A percentile compares a stretch with the other conserved stretches of the same genome.
phyloP scores from a whole-genome alignment of 805 yeast genomes.

The Cyberlindnera euphorbiiphila region DNA sequence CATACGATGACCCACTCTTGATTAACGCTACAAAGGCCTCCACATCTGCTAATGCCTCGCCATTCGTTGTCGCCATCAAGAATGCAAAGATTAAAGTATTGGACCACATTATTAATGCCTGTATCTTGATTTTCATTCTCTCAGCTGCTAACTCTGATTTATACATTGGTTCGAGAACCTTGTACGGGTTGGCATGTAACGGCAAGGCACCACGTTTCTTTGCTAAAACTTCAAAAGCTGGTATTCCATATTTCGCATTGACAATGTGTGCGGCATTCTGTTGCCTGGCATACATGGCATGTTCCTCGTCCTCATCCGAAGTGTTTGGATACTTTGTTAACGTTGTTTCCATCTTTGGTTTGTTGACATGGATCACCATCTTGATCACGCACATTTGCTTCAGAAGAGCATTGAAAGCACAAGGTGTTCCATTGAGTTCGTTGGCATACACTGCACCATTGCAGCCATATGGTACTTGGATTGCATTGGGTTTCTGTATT shows the following conservation, averaged over 20 bases:
- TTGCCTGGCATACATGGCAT: slow-evolving; percentile 65
- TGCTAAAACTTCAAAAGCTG: slow-evolving; percentile 57
- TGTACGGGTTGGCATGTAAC: slow-evolving; percentile 65
- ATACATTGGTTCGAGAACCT: slow-evolving; percentile 69
- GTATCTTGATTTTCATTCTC: slow-evolving; percentile 68
- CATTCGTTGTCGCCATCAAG: slow-evolving; percentile 76
- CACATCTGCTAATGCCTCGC: slow-evolving; percentile 68
- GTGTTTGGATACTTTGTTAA: slow-evolving; percentile 68
- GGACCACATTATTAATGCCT: slow-evolving; percentile 72
- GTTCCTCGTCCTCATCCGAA: slow-evolving; percentile 48
- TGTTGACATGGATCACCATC: slow-evolving; percentile 69
- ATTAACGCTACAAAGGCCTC: slow-evolving; percentile 42
- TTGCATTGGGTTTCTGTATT: slow-evolving; percentile 49
- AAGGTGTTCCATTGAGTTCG: slow-evolving; percentile 60
- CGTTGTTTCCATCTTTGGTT: slow-evolving; percentile 71
- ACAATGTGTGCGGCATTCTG: slow-evolving; percentile 46
- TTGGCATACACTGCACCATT: slow-evolving; percentile 60
- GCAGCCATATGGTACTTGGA: slow-evolving; percentile 62
- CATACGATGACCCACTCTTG: slow-evolving; percentile 48
- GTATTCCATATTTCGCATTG: slow-evolving; percentile 64
- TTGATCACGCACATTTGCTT: slow-evolving; percentile 60
- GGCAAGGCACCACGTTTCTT: slow-evolving; percentile 69
- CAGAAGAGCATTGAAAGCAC: slow-evolving; percentile 60
- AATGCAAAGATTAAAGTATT: slow-evolving; percentile 60
- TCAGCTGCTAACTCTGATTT: slow-evolving; percentile 78